These are phyloP conservation scores for Cercospora berteroae DNA, from an alignment of 2,329 filamentous ascomycete genomes.

Conservation along the genomic window DNA sequence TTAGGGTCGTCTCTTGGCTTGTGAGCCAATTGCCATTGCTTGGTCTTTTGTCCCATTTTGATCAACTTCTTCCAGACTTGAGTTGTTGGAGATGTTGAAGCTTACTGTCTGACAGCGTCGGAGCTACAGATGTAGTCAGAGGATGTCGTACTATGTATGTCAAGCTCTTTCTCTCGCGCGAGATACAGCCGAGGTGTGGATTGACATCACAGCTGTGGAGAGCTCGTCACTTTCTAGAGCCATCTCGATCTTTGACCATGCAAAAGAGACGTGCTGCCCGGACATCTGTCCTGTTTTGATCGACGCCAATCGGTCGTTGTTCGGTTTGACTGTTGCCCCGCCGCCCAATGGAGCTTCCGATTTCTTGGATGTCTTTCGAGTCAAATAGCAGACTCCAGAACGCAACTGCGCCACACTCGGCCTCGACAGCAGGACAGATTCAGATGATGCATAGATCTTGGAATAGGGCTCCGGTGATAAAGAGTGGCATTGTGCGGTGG, in stretches of 20 bases:
- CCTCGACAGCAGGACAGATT: neutral
- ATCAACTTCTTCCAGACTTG: neutral
- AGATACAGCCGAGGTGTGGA: constrained; percentile 9
- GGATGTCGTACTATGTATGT: neutral
- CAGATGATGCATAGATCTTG: neutral
- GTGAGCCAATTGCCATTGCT: constrained; percentile 47
- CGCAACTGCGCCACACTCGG: neutral
- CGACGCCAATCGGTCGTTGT: neutral
- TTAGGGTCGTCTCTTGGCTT: constrained; percentile 41
- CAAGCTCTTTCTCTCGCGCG: constrained; percentile 5
- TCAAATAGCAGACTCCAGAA: neutral
- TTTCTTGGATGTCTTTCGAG: neutral
- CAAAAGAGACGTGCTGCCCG: neutral
- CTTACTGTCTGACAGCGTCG: neutral
- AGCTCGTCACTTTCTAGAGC: neutral
- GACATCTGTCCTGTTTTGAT: neutral
- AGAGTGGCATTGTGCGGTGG: neutral
- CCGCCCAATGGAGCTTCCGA: neutral
- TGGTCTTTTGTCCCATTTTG: constrained; percentile 56
- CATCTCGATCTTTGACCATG: neutral
- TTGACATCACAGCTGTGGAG: constrained; percentile 5
- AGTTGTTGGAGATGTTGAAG: neutral
- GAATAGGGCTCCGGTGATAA: neutral
- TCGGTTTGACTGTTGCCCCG: neutral
- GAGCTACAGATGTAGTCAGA: neutral